Conservation (phyloP, 2,329 filamentous ascomycete genomes). For the Colletotrichum navitas region DNA sequence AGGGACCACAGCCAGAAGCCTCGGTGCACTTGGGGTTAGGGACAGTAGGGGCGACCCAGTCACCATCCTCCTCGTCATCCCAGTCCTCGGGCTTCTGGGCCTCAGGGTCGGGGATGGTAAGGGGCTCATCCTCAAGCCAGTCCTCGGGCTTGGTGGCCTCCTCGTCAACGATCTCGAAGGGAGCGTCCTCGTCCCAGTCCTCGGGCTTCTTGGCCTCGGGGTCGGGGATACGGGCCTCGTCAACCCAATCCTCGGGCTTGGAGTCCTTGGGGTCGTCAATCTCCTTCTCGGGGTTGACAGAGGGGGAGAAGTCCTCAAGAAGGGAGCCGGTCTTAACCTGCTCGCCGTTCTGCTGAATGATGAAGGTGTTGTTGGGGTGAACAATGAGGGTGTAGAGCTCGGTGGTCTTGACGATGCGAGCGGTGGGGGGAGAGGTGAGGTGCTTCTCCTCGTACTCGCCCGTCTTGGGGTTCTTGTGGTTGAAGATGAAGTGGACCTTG, state of each 20-base stretch:
- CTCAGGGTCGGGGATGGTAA: conserved; percentile 89
- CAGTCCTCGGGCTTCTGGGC: conserved; percentile 98
- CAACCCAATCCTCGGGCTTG: conserved; percentile 97
- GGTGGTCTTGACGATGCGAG: conserved; percentile 90
- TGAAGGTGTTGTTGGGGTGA: conserved; percentile 94
- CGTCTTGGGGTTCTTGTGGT: conserved; percentile 99
- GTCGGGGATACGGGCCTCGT: conserved; percentile 90
- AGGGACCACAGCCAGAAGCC: conserved; percentile 91
- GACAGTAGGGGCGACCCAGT: conserved; percentile 92
- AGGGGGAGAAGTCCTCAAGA: conserved; percentile 90
- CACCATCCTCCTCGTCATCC: conserved; percentile 99
- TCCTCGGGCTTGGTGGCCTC: conserved; percentile 92
- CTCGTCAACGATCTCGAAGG: conserved; percentile 95
- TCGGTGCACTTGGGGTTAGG: conserved; percentile 97
- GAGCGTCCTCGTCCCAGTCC: conserved; percentile 99
- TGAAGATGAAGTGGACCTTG: conserved; percentile 99
- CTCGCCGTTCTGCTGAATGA: conserved; percentile 92
- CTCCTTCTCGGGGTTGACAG: conserved; percentile 95
- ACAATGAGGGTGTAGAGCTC: conserved; percentile 98
- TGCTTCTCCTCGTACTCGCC: conserved; percentile 99
- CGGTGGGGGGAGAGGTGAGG: conserved; percentile 83
- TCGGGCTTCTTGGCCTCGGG: conserved; percentile 96
- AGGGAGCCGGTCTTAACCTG: conserved; percentile 90
- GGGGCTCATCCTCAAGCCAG: conserved; percentile 93
- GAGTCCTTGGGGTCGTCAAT: conserved; percentile 94